Percentiles rank a stretch among this genome's conserved stretches.
These are phyloP conservation scores for Raphanus sativus DNA, from an alignment of 345 rosid genomes.

Conservation along the genomic window DNA sequence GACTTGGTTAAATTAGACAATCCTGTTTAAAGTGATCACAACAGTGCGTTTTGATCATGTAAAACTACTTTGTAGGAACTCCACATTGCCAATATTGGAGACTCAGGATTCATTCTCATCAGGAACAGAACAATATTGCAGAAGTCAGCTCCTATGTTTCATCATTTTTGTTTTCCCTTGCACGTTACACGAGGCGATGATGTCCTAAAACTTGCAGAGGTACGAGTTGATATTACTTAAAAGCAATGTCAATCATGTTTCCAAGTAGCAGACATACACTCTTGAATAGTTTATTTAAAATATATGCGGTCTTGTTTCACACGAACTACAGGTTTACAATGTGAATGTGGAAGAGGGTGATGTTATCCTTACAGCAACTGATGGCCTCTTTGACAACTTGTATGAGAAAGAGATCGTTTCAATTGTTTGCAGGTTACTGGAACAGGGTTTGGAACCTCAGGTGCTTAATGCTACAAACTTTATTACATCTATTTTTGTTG, in stretches of 20 bases:
- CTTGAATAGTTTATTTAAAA: neutral
- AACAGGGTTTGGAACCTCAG: slow-evolving; percentile 55
- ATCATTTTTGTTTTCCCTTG: slow-evolving; percentile 67
- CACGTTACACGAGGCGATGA: slow-evolving; percentile 51
- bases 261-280: slow-evolving; percentile 15
- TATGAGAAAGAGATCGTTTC: slow-evolving; percentile 67
- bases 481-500: neutral
- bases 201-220: slow-evolving; percentile 56
- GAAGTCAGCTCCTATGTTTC: slow-evolving; percentile 62
- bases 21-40: neutral
- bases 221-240: slow-evolving; percentile 30
- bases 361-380: slow-evolving; percentile 54
- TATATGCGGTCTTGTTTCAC: neutral
- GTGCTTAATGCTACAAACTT: slow-evolving; percentile 38
- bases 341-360: slow-evolving; percentile 60
- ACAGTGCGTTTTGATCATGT: neutral
- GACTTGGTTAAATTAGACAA: slow-evolving; percentile 4
- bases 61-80: slow-evolving; percentile 50
- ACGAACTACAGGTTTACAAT: slow-evolving; percentile 49
- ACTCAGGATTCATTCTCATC: slow-evolving; percentile 69
- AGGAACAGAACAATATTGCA: slow-evolving; percentile 52
- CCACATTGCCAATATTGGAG: slow-evolving; percentile 69
- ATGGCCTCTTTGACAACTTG: slow-evolving; percentile 80
- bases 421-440: slow-evolving; percentile 44
- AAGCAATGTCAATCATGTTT: too few relatives aligned